These are phyloP conservation scores for Nakazawaea anatomiae DNA, from an alignment of 805 yeast species.

Conservation along the genomic window DNA sequence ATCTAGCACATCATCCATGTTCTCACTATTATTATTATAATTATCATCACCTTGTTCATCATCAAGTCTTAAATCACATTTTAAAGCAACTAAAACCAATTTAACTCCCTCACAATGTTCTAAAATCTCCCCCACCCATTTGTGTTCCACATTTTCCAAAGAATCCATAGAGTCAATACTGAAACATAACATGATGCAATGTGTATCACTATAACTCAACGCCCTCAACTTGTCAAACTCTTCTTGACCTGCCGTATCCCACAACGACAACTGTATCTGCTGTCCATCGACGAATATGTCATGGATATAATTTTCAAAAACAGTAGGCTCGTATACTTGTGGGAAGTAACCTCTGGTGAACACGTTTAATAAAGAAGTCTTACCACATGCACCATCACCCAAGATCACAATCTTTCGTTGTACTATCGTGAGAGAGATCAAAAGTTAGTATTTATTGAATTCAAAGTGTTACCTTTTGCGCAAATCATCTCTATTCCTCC, in stretches of 20 bases:
- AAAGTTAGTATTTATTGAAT: too few species aligned
- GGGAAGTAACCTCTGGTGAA: conserved; percentile 98
- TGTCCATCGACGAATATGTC: conserved; percentile 94
- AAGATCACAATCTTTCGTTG: conserved; percentile 90
- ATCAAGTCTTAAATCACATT: conserved; percentile 81
- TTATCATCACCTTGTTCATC: conserved; percentile 37
- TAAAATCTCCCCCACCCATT: conserved; percentile 96
- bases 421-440: conserved; percentile 29
- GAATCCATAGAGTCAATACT: conserved; percentile 93
- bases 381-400: conserved; percentile 99
- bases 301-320: conserved; percentile 94
- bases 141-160: conserved; percentile 86
- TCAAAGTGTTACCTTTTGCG: too few species aligned
- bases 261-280: conserved; percentile 83
- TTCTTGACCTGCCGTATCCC: conserved; percentile 99
- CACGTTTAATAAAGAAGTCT: conserved; percentile 88
- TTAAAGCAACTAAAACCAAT: conserved; percentile 86
- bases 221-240: conserved; percentile 94
- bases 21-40: conserved; percentile 25
- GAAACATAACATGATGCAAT: conserved; percentile 94
- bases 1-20: conserved; percentile 20
- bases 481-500: too few species aligned
- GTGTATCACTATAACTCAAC: conserved; percentile 89
- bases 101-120: conserved; percentile 97
- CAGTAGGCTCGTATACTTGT: conserved; percentile 97